Evolutionary conservation across 1,284 basidiomycete genomes (phyloP), one percentile per base, ranked within the genome.

Genomic region (Ustilago hordei): DNA sequence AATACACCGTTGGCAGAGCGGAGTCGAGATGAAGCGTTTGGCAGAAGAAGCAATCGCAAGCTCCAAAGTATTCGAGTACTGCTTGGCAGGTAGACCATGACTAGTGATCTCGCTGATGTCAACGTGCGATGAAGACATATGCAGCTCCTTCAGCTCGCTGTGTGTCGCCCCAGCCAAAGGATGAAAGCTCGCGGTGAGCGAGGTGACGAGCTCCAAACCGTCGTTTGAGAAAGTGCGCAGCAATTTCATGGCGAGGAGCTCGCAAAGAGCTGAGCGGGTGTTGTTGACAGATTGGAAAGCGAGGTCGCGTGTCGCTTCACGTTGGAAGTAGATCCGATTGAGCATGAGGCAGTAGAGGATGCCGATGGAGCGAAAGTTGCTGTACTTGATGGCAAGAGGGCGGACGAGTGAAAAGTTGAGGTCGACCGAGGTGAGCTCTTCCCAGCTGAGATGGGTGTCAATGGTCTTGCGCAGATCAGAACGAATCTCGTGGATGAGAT

Each of bases 341-440:
- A 98, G 88, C 11, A 98, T 90, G 67, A 95, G 90, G 81, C 93
- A 95, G 86, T 97, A 97, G 7, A 95, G 92, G 64, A 93, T 87
- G 34, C 92, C 90, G 84, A 90, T 66, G 48, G 71, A 75, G 6
- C 69, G 68, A 3, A 73, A 69, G 48, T 69, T 64, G 62, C 69
- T 75, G 63, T 82, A 81, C 55, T 81, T 81, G 77, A 79, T 76
- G 0, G 82, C 81, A 4, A 83, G 64, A 2, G 82, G 82, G 15
- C 82, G 75, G 0, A 83, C 81, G 8, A 80, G 71, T 34, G 81
- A 69, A 31, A 81, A 83, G 64, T 83, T 83, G 64, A 83, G 68
- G 48, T 83, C 82, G 43, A 80, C 68, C 43, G 70, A 69, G 9
- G 77, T 81, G 47, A 83, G 71, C 63, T 83, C 78, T 35, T 82